phyloP scores from a whole-genome alignment of 352 stramenopile genomes.

The Globisporangium carolinianum region DNA sequence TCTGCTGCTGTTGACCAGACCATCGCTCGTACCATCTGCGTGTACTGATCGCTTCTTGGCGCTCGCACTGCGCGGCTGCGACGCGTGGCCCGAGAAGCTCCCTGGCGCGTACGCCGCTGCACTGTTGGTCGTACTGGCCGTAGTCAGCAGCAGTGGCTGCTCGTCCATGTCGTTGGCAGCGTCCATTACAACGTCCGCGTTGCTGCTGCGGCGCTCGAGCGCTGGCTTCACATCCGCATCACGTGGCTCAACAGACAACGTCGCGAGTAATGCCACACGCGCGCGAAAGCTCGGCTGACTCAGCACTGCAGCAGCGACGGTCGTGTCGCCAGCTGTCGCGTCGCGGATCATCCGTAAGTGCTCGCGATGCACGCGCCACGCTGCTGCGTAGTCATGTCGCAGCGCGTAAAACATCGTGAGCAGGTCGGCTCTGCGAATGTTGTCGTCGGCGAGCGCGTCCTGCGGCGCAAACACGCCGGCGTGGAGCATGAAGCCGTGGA shows the following conservation, averaged over 20 bases:
- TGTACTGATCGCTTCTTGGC: too few species aligned
- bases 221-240: neutral
- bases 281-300: constrained; percentile 63
- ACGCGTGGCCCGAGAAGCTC: constrained; percentile 53
- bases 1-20: too few species aligned
- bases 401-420: constrained; percentile 84
- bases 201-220: constrained; percentile 17
- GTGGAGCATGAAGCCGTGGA: constrained; percentile 77
- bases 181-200: constrained; percentile 26
- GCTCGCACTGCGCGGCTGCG: neutral
- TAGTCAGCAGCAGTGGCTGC: constrained; percentile 6
- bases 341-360: constrained; percentile 68
- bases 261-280: constrained; percentile 47
- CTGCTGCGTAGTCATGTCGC: constrained; percentile 59
- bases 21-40: too few species aligned
- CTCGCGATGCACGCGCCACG: constrained; percentile 71
- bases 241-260: constrained; percentile 56
- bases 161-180: constrained; percentile 15
- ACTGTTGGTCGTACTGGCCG: neutral
- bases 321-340: constrained; percentile 48
- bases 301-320: constrained; percentile 47
- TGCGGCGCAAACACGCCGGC: constrained; percentile 31
- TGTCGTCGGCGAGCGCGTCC: constrained; percentile 57
- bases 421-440: constrained; percentile 68
- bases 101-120: constrained; percentile 45